Evolutionary conservation across 306 rosid species (phyloP), one percentile per base, ranked within the genome.

Genomic region (Quercus rubra): DNA sequence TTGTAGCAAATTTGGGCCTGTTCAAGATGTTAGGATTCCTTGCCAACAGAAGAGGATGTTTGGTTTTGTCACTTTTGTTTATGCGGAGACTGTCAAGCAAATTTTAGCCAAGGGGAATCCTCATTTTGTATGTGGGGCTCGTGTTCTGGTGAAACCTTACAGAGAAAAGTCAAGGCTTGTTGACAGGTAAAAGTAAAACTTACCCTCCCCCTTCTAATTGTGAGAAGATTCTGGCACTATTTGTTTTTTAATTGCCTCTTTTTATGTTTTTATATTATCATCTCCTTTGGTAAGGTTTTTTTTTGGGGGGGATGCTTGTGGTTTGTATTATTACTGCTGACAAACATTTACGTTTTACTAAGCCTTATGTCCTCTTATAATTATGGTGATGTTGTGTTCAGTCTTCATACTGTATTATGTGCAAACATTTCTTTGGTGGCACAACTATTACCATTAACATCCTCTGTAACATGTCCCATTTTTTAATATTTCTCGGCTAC

Each of bases 31-130:
- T 17, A 81, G 88, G 69, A 87, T 87, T 68, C 90, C 90, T 41
- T 87, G 82, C 71, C 88, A 87, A 46, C 90, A 81, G 71, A 87
- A 69, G 83, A 81, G 90, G 74, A 87, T 87, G 90, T 87, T 84
- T 87, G 90, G 88, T 6, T 87, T 87, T 79, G 90, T 87, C 54
- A 87, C 88, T 5, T 87, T 87, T 41, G 80, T 81, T 59, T 87
- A 70, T 68, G 57, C 84, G 17, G 90, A 84, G 75, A 87, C 87
- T 6, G 90, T 81, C 12, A 87, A 71, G 79, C 78, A 81, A 31
- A 81, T 87, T 59, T 78, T 87, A 62, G 74, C 90, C 0, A 81
- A 76, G n/a, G 87, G 84, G 33, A 84, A 82, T 77, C 86, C 88
- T 55, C 90, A 87, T 70, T 84, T 79, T 55, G 82, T 87, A 21